Conservation (phyloP, 345 rosid genomes). For the Cochlearia excelsa region DNA sequence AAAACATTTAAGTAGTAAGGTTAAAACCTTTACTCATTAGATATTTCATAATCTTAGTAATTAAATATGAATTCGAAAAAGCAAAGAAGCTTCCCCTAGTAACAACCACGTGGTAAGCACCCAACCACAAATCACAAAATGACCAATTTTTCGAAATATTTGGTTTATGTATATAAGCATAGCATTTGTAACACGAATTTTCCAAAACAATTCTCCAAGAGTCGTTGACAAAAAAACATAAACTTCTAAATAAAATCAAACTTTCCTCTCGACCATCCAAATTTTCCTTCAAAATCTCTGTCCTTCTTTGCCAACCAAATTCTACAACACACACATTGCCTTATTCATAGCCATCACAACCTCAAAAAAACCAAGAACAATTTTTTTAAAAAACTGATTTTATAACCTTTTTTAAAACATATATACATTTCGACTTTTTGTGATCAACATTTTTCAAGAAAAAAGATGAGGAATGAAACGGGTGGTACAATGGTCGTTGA, state of each 20-base stretch:
- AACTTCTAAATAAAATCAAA: constrained; percentile 1
- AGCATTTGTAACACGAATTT: too few species aligned
- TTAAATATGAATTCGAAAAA: too few species aligned
- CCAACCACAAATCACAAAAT: too few species aligned
- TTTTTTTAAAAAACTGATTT: constrained; percentile 4
- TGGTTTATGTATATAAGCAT: too few species aligned
- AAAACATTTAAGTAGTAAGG: too few species aligned
- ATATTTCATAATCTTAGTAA: too few species aligned
- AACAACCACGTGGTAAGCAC: too few species aligned
- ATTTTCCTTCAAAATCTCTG: constrained; percentile 29
- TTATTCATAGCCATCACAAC: constrained; percentile 18
- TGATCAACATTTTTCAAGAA: constrained; percentile 19
- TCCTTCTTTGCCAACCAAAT: constrained; percentile 25
- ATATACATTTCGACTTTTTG: constrained; percentile 25
- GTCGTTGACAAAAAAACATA: constrained; percentile 21
- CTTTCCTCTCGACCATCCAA: constrained; percentile 24
- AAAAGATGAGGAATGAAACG: constrained; percentile 33
- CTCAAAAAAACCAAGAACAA: background rate
- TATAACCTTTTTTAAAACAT: background rate
- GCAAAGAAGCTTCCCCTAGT: too few species aligned
- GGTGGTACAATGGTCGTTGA: constrained; percentile 38
- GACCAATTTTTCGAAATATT: too few species aligned
- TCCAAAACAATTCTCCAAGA: constrained; percentile 25
- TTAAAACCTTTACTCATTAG: too few species aligned
- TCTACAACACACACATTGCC: constrained; percentile 27